Evolutionary conservation across 371 early-diverging fungal species (phyloP), one percentile per base, ranked within the genome.

Genomic region (Blastocladiella emersonii): DNA sequence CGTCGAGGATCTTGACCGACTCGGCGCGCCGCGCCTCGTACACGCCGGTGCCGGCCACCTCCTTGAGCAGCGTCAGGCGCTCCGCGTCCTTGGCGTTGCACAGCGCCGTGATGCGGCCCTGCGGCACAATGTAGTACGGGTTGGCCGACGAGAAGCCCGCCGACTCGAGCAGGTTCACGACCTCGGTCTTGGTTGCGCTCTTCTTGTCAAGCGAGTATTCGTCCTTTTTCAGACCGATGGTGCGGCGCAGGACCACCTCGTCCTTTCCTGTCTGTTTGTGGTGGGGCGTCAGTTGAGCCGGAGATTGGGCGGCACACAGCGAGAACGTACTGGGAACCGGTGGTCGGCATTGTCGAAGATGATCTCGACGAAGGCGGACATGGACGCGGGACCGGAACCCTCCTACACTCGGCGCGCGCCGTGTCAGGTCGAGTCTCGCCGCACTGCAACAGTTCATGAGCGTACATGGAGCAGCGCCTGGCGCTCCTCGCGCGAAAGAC

Each of bases 91-190:
- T 91, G 4, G 96, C 91, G 56, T 92, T 91, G 0, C 97, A 95
- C 61, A 99, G 78, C 4, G 92, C 85, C 7, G 86, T 94, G 63
- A 90, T 85, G 88, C 95, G 79, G 48, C 99, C 99, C 79, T 99
- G 99, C n/a, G 95, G 96, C 7, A 99, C 98, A 73, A 99, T 95
- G 68, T 96, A 98, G 74, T 98, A 98, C 17, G 98, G 98, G 70
- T 98, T 98, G 23, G 96, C 92, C 37, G 89, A 78, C n/a, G 96
- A 92, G 65, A 99, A 93, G 1, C 99, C 99, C 27, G 98, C 95
- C 73, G 88, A 90, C 73, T 99, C 98, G 27, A 99, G 80, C 64
- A 99, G 74, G 67, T 88, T 95, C 79, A 85, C 80, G 19, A 99
- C 89, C 67, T 99, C 99, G 36, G 84, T 66, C 76, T 91, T 93